Evolutionary conservation across 73 alveolate genomes (phyloP).

Genomic region (Paramecium octaurelia): DNA sequence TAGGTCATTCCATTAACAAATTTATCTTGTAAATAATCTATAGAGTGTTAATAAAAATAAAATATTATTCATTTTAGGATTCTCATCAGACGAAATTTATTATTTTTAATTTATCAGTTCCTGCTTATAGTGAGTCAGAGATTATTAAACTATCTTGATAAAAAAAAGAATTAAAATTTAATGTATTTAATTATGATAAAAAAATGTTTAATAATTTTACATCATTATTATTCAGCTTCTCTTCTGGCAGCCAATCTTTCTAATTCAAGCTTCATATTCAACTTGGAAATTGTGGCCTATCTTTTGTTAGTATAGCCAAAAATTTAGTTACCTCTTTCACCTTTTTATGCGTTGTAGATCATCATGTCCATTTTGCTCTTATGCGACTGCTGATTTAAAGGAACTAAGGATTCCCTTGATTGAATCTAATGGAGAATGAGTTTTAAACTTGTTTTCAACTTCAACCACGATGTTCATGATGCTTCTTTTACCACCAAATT

Average conservation of each 20-base stretch:
- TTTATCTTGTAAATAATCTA: too few species aligned
- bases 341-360: neutral
- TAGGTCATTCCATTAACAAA: neutral
- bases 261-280: neutral
- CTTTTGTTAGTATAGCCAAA: conserved; percentile 6
- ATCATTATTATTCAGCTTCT: conserved; percentile 14
- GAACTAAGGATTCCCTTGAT: neutral
- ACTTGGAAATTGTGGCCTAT: neutral
- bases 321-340: too few species aligned
- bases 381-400: neutral
- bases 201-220: neutral
- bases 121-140: neutral
- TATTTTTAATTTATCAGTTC: neutral
- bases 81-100: too few species aligned
- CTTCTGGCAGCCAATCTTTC: conserved; percentile 27
- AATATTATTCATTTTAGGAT: too few species aligned
- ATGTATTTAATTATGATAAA: neutral
- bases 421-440: neutral
- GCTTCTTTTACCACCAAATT: neutral
- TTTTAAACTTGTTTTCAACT: neutral
- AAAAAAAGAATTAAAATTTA: neutral
- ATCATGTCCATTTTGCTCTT: neutral
- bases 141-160: too few species aligned
- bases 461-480: conserved; percentile 35
- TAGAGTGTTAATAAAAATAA: too few species aligned